Conservation (phyloP, 805 yeast species). For the Myxozyma lipomycoides region DNA sequence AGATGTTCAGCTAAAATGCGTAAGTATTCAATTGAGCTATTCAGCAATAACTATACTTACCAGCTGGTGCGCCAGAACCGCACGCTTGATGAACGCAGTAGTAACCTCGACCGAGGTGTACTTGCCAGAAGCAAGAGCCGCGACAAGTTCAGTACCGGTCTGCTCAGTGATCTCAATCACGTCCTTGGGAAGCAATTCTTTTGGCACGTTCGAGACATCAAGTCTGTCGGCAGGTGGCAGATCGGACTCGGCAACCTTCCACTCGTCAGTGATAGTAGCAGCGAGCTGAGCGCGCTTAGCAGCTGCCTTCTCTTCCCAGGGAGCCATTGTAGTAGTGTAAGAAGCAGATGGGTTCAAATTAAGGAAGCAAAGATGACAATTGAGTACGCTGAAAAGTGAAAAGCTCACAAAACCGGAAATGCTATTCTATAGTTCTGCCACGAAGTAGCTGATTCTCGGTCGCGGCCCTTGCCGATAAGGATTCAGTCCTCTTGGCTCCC, state of each 20-base stretch:
- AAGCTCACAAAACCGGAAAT: too few relatives aligned
- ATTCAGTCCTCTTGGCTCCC: too few relatives aligned
- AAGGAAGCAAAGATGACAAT: too few relatives aligned
- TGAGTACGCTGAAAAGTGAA: too few relatives aligned
- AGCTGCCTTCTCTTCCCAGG: constrained; percentile 26
- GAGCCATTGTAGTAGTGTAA: constrained; percentile 2
- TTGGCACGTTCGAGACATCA: constrained; percentile 29
- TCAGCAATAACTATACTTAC: constrained; percentile 35
- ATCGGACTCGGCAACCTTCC: constrained; percentile 26
- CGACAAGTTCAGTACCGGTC: constrained; percentile 29
- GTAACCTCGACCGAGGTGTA: constrained; percentile 47
- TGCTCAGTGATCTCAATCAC: constrained; percentile 32
- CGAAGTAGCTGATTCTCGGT: too few relatives aligned
- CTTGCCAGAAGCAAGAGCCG: constrained; percentile 32
- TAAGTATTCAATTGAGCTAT: constrained; percentile 36
- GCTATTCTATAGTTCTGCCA: too few relatives aligned
- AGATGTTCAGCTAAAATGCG: constrained; percentile 32
- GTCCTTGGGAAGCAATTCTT: constrained; percentile 23
- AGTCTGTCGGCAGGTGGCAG: constrained; percentile 27
- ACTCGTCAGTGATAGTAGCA: constrained; percentile 28
- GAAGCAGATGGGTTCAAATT: too few relatives aligned
- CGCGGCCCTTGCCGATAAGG: too few relatives aligned
- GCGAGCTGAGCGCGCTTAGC: constrained; percentile 26
- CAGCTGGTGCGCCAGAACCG: constrained; percentile 56
- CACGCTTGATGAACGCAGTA: constrained; percentile 55